Percentiles rank a stretch among this genome's conserved stretches.
Evolutionary conservation across 1,139 yeast species (phyloP).

Genomic region (Taphrina sp.): DNA sequence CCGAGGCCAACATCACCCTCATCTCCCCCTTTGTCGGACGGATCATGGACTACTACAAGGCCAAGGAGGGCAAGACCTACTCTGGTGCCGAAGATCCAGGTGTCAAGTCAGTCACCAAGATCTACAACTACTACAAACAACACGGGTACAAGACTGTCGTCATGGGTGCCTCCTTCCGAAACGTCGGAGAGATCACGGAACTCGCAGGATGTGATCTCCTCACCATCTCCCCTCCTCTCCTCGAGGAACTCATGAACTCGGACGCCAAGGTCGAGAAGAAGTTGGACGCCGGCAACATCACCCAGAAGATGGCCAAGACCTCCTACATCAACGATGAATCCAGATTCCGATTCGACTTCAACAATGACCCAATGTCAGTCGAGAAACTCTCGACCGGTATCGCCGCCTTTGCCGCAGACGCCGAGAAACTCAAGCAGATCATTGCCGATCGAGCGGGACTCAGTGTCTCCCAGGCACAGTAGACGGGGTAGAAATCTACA

Average conservation of each 20-base stretch:
- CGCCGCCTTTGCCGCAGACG: slow-evolving; percentile 94
- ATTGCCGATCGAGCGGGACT: slow-evolving; percentile 64
- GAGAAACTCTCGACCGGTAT: slow-evolving; percentile 98
- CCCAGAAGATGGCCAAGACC: slow-evolving; percentile 65
- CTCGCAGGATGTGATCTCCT: slow-evolving; percentile 96
- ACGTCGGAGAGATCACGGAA: slow-evolving; percentile 91
- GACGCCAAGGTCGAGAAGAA: slow-evolving; percentile 73
- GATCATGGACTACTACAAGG: slow-evolving; percentile 98
- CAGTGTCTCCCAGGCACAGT: slow-evolving; percentile 10
- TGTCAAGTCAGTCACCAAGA: slow-evolving; percentile 80
- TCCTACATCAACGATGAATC: slow-evolving; percentile 82
- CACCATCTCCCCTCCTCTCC: slow-evolving; percentile 90
- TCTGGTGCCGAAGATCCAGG: slow-evolving; percentile 86
- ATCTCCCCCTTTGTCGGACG: slow-evolving; percentile 99
- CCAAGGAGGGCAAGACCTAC: slow-evolving; percentile 85
- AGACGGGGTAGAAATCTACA: too few relatives aligned
- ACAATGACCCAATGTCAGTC: slow-evolving; percentile 93
- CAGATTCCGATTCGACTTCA: slow-evolving; percentile 81
- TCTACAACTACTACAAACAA: slow-evolving; percentile 98
- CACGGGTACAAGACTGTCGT: slow-evolving; percentile 94
- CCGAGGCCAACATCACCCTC: slow-evolving; percentile 93
- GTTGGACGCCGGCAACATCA: slow-evolving; percentile 56
- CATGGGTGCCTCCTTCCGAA: slow-evolving; percentile 99
- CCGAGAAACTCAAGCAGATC: slow-evolving; percentile 74
- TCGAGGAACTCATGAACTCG: slow-evolving; percentile 85